phyloP scores from a whole-genome alignment of 257 asterid genomes.

The Rubia yunnanensis region DNA sequence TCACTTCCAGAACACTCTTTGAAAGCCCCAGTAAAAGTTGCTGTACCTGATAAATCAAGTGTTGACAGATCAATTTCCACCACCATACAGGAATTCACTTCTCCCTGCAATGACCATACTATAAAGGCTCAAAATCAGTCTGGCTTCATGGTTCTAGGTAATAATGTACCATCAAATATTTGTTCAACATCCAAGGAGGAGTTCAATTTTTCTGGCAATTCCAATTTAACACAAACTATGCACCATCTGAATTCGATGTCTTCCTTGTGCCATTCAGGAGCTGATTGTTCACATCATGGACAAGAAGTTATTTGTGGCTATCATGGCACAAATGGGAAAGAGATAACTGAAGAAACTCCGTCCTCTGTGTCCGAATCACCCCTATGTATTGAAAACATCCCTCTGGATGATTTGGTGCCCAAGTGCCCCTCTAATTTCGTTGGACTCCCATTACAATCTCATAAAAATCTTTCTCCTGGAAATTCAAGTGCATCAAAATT shows the following conservation, averaged over 20 bases:
- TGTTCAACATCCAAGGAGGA: slow-evolving; percentile 22
- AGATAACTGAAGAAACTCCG: slow-evolving; percentile 16
- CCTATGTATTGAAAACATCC: slow-evolving; percentile 17
- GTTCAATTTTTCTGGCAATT: slow-evolving; percentile 14
- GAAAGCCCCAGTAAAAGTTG: slow-evolving; percentile 58
- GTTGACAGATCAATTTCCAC: slow-evolving; percentile 53
- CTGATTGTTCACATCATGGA: slow-evolving; percentile 19
- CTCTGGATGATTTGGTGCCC: slow-evolving; percentile 16
- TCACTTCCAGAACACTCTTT: slow-evolving; percentile 57
- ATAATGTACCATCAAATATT: slow-evolving; percentile 22
- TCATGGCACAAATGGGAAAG: slow-evolving; percentile 19
- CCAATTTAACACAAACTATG: slow-evolving; percentile 13
- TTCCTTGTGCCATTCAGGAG: slow-evolving; percentile 14
- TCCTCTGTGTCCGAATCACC: neutral
- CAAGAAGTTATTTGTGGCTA: slow-evolving; percentile 29
- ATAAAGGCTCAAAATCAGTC: slow-evolving; percentile 20
- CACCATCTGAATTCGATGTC: slow-evolving; percentile 22
- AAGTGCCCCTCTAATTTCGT: slow-evolving; percentile 15
- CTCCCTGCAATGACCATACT: slow-evolving; percentile 17
- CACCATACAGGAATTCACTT: slow-evolving; percentile 33
- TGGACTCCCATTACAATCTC: slow-evolving; percentile 24
- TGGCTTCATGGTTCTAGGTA: slow-evolving; percentile 20
- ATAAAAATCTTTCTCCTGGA: slow-evolving; percentile 21
- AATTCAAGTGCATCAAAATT: slow-evolving; percentile 21
- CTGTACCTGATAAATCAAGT: slow-evolving; percentile 45